Evolutionary conservation across 2,329 filamentous ascomycete species (phyloP).

Genomic region (Cladosporium sp.): DNA sequence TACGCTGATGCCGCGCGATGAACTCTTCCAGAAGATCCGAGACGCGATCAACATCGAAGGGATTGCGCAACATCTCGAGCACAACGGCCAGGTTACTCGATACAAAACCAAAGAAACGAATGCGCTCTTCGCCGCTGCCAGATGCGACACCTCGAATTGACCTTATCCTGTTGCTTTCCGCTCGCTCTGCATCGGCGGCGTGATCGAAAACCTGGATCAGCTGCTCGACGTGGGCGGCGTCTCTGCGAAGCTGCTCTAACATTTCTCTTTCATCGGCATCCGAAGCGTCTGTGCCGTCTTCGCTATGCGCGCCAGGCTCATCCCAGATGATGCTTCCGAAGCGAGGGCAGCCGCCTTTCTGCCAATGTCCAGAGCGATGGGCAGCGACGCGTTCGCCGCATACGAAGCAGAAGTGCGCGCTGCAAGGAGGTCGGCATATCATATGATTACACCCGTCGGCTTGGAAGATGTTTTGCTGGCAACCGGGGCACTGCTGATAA

Average conservation of each 20-base stretch:
- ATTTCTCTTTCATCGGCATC: background rate
- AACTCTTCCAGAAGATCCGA: background rate
- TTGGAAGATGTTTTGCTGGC: conserved; percentile 5
- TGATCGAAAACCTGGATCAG: background rate
- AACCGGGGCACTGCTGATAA: conserved; percentile 19
- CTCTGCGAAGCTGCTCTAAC: background rate
- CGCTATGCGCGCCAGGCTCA: background rate
- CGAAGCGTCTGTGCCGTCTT: background rate
- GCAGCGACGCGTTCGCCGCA: conserved; percentile 11
- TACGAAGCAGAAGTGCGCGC: conserved; percentile 19
- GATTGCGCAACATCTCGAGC: background rate
- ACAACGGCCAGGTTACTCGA: background rate
- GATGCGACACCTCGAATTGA: background rate
- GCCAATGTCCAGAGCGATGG: conserved; percentile 11
- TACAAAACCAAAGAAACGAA: background rate
- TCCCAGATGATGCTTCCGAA: background rate
- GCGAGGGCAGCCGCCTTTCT: conserved; percentile 14
- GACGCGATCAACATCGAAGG: background rate
- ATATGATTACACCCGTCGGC: conserved; percentile 18
- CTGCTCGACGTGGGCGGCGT: background rate
- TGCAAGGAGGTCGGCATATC: conserved; percentile 13
- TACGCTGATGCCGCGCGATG: background rate
- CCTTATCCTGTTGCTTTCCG: background rate
- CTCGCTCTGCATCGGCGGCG: background rate
- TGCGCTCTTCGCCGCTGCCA: background rate